Evolutionary conservation across 768 basidiomycete genomes (phyloP), one percentile per base, ranked within the genome.

Genomic region (Lactarius sanguifluus): DNA sequence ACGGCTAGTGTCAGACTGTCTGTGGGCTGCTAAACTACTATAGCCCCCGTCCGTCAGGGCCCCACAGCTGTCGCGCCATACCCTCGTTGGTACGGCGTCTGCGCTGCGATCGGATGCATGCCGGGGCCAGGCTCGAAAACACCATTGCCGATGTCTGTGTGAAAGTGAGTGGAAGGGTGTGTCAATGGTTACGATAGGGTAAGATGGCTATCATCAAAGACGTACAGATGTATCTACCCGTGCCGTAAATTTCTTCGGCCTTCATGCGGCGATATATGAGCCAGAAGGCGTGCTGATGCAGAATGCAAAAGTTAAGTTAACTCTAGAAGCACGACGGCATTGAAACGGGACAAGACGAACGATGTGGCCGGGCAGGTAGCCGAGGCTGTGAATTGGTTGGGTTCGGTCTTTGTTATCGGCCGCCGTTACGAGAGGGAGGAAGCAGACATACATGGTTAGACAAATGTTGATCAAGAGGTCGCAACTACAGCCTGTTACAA

Each of bases 191-290:
- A 50, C 47, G 23, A 20, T 4, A 16, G 43, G 16, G 41, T 15
- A n/a, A 50, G 23, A 25, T 50, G 36, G n/a, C 13, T 5, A 52
- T 23, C 20, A 32, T 47, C 16, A 34, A 40, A 34, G 10, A 82
- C 92, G 73, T 73, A 92, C 92, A 94, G 60, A 81, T 76, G 79
- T 86, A 94, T 38, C 89, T 89, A 23, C 90, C 91, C 6, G 74
- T 77, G 15, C 93, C 93, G 72, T 91, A 96, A 50, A 81, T 82
- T 72, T 92, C 91, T 72, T 92, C 90, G 0, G 92, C 94, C 71
- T 91, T 82, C 83, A 93, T 93, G 83, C 89, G 90, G 83, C 83
- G 89, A 79, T 94, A 94, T 64, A 94, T 93, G 61, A 96, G 82
- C 90, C 90, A 94, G 79, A 94, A 93, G 1, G 91, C 90, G 73